Evolutionary conservation across 2,329 filamentous ascomycete genomes (phyloP).

Genomic region (Ceratocystis cubensis): DNA sequence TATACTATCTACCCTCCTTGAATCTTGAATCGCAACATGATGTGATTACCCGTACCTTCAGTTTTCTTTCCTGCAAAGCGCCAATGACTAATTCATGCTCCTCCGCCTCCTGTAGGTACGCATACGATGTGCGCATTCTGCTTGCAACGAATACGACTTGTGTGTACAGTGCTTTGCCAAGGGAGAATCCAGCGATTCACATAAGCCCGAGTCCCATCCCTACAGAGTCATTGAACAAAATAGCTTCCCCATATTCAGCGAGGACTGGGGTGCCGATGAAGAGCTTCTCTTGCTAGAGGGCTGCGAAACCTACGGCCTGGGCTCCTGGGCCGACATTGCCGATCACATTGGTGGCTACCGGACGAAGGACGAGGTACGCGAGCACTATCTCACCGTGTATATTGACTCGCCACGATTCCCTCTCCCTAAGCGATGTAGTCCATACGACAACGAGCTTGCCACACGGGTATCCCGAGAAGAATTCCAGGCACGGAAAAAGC

Average conservation of each 20-base stretch:
- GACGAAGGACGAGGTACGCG: slow-evolving; percentile 85
- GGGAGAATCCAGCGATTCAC: slow-evolving; percentile 66
- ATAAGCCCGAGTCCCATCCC: slow-evolving; percentile 74
- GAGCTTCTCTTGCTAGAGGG: slow-evolving; percentile 88
- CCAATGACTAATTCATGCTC: not conserved
- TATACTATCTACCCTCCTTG: slow-evolving; percentile 12
- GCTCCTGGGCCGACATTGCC: slow-evolving; percentile 95
- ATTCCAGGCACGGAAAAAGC: slow-evolving; percentile 86
- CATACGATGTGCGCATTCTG: slow-evolving; percentile 73
- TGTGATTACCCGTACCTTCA: not conserved
- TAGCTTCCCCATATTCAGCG: slow-evolving; percentile 89
- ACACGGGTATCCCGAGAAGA: slow-evolving; percentile 77
- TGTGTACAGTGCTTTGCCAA: slow-evolving; percentile 90
- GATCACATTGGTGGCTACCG: slow-evolving; percentile 96
- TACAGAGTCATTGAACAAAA: slow-evolving; percentile 97
- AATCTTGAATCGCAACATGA: not conserved
- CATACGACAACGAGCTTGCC: slow-evolving; percentile 64
- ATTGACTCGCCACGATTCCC: slow-evolving; percentile 75
- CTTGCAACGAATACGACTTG: slow-evolving; percentile 88
- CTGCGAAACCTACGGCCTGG: slow-evolving; percentile 87
- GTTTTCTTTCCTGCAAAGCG: not conserved
- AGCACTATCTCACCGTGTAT: slow-evolving; percentile 85
- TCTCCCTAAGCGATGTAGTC: slow-evolving; percentile 73
- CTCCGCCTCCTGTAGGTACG: slow-evolving; percentile 52
- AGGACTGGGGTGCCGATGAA: slow-evolving; percentile 94